Evolutionary conservation across 2,329 filamentous ascomycete species (phyloP), one percentile per base, ranked within the genome.

Genomic region (Sphaerostilbella broomeana): DNA sequence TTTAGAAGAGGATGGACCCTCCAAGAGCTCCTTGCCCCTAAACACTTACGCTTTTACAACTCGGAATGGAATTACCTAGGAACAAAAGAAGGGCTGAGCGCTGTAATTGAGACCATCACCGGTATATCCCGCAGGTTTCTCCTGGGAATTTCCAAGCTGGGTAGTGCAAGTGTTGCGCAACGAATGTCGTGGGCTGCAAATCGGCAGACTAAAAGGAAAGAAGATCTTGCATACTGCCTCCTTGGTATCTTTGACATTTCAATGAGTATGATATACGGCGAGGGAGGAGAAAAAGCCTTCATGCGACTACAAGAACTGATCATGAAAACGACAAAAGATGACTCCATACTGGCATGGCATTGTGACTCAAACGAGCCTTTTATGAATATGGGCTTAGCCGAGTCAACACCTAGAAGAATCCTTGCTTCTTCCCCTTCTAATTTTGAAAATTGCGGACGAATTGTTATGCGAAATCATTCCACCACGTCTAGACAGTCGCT

Each of bases 31-130:
- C 43, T 57, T 4, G 55, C 55, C 1, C 53, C 51, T 0, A 27
- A 10, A 4, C 4, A 35, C 0, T 16, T 59, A 4, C 25, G 29
- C 3, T 57, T 56, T 31, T 58, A 38, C 15, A 37, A 38, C 25
- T 18, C n/a, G 11, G 31, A 33, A 4, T 55, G 50, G 52, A 15
- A 7, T 0, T 12, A 1, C 1, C 21, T 50, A 1, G 51, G 47
- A 8, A 41, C 36, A 0, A 43, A 45, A 30, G 13, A 17, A 2
- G 27, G 24, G 3, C 31, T 44, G 9, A 29, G 43, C 20, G 16
- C 48, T 46, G 9, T 41, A 34, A 43, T 64, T 6, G 47, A 50
- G 6, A 31, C 41, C 6, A 51, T 57, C 20, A 63, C 61, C 1
- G 45, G 47, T 0, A 58, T 64, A 9, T 44, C 47, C 0, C 39